Base-by-base conservation (phyloP, 73 alveolate species). In the Symbiodinium pilosum region DNA sequence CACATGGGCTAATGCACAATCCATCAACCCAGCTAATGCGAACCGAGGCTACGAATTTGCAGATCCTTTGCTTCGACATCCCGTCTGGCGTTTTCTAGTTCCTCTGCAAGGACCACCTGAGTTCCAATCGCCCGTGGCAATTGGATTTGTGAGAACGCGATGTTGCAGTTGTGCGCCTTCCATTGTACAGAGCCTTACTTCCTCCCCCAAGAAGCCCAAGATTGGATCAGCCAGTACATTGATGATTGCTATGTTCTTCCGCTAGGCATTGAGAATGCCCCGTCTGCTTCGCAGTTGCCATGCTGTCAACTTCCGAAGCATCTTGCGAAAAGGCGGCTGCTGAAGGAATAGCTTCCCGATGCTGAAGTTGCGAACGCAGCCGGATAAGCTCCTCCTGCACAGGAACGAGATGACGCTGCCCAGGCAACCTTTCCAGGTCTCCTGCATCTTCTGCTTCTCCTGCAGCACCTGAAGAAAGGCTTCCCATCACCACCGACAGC, bases 381-480 rank as follows among this genome's bases (percentile, higher is more conserved):
- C 97, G 97, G 2, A 42, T 75, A 47, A 91, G 40, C 39, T 91
- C 97, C 97, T 91, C 97, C 97, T 91, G 64, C 44, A 18, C 52
- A 51, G 47, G 93, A 30, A 32, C 36, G 6, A 8, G 43, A 16
- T 38, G 34, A 4, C 3, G n/a, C 2, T 47, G 38, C n/a, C 11
- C 44, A 73, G 3, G 85, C 85, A 5, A 32, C 12, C 7, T 30
- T 14, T 2, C 86, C 86, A 1, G 34, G 26, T 18, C 83, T 91
- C 97, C 97, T 91, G 97, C 87, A 69, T 91, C 87, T 68, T 69
- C 43, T 69, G 97, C 34, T 69, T 91, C 51, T 91, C 97, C 44
- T 91, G 97, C 44, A 69, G 32, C 39, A 43, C 97, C 97, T 87
- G 52, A 83, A 47, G 6, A 9, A 14, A 6, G 59, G 59, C 6